Conservation (phyloP, 1,139 yeast genomes). For the Martiniozyma asiatica region DNA sequence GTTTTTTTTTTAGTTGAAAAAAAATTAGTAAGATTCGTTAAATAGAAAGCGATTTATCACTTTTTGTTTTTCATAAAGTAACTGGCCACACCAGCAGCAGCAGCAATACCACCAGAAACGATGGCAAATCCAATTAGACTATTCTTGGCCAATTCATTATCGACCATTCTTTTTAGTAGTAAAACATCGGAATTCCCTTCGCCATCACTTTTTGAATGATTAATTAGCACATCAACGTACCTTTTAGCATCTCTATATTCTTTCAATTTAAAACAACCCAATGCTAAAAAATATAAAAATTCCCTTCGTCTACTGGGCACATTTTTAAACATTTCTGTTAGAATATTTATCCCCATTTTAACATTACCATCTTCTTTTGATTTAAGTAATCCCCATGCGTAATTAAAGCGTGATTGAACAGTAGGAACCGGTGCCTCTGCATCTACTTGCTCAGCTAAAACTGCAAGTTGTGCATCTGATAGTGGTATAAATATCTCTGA, state of each 20-base stretch:
- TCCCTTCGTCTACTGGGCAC: constrained; percentile 82
- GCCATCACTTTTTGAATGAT: constrained; percentile 37
- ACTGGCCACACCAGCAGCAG: constrained; percentile 44
- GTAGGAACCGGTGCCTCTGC: constrained; percentile 73
- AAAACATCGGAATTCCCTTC: constrained; percentile 5
- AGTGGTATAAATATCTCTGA: constrained; percentile 39
- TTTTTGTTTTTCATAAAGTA: too few relatives aligned
- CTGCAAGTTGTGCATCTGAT: constrained; percentile 59
- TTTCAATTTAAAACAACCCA: constrained; percentile 82
- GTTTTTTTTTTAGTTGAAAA: too few relatives aligned
- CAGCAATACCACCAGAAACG: constrained; percentile 74
- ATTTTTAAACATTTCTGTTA: constrained; percentile 64
- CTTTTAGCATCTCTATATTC: constrained; percentile 79
- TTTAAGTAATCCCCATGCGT: constrained; percentile 92
- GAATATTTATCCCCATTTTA: constrained; percentile 63
- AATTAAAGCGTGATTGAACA: constrained; percentile 79
- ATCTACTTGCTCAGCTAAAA: constrained; percentile 66
- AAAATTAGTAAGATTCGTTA: too few relatives aligned
- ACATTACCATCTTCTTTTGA: constrained; percentile 48
- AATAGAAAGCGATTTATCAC: too few relatives aligned
- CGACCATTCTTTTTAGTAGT: constrained; percentile 71
- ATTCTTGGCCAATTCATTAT: constrained; percentile 74
- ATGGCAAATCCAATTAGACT: constrained; percentile 83
- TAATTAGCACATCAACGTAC: constrained; percentile 66
- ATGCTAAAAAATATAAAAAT: constrained; percentile 73